Percentiles rank a stretch among this genome's conserved stretches.
These are phyloP conservation scores for Poa annua DNA, from an alignment of 176 grass and related monocot genomes.

Conservation along the genomic window DNA sequence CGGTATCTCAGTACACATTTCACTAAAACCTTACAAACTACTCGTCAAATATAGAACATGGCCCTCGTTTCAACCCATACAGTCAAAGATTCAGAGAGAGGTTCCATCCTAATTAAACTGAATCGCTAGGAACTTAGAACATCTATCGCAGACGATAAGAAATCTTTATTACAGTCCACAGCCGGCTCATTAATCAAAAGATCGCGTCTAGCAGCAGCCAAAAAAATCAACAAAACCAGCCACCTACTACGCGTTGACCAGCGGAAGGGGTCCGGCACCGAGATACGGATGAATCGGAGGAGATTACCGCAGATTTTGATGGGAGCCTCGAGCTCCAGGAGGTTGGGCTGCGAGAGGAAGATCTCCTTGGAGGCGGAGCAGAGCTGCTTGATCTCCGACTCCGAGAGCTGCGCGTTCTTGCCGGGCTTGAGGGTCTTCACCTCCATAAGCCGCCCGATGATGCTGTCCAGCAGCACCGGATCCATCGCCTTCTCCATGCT, in stretches of 20 bases:
- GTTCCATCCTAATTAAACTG: neutral
- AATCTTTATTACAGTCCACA: conserved; percentile 15
- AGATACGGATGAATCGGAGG: conserved; percentile 13
- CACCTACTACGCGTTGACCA: conserved; percentile 57
- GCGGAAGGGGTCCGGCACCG: neutral
- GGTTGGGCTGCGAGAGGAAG: conserved; percentile 77
- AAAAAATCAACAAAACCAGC: neutral
- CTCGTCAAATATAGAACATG: neutral
- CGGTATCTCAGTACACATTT: neutral
- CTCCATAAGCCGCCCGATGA: conserved; percentile 66
- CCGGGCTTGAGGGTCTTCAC: conserved; percentile 57
- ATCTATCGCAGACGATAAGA: neutral
- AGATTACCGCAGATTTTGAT: conserved; percentile 81
- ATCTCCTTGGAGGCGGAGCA: conserved; percentile 67
- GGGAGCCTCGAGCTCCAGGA: conserved; percentile 76
- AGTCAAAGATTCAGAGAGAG: neutral
- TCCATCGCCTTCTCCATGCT: conserved; percentile 57
- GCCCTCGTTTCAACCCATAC: neutral
- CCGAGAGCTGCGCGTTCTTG: conserved; percentile 68
- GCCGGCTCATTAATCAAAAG: conserved; percentile 21
- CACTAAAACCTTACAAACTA: neutral
- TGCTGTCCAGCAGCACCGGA: conserved; percentile 60
- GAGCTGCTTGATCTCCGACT: conserved; percentile 79
- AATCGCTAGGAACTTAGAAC: conserved; percentile 9
- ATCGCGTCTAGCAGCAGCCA: conserved; percentile 27